Percentiles rank a stretch among this genome's conserved stretches.
These are phyloP conservation scores for Fusarium brachygibbosum DNA, from an alignment of 2,329 filamentous ascomycete species.

Conservation along the genomic window DNA sequence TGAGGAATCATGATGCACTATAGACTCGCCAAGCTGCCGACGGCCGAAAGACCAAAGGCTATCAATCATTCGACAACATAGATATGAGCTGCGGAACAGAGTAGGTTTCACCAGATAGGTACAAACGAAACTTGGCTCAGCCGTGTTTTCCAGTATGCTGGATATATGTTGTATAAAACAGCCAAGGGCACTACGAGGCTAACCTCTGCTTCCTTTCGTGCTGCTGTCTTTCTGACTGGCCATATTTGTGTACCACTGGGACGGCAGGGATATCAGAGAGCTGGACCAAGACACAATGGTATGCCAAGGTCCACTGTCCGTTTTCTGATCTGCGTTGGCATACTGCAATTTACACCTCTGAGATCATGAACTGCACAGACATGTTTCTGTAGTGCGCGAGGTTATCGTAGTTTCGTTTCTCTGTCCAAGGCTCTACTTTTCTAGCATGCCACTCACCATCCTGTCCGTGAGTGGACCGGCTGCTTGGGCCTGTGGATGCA, in stretches of 20 bases:
- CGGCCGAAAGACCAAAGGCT: not conserved
- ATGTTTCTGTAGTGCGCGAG: conserved; percentile 5
- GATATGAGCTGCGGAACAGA: not conserved
- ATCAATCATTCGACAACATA: not conserved
- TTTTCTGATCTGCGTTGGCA: not conserved
- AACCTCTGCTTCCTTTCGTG: not conserved
- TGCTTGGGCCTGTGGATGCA: conserved; percentile 32
- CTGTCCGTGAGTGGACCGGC: conserved; percentile 26
- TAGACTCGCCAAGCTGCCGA: not conserved
- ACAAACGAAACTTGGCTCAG: not conserved
- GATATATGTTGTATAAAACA: not conserved
- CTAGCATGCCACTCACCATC: conserved; percentile 15
- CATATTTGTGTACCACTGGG: conserved; percentile 1
- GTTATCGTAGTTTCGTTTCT: conserved; percentile 9
- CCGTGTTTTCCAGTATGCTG: not conserved
- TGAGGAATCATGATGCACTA: not conserved
- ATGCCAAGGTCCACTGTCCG: not conserved
- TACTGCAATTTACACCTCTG: not conserved
- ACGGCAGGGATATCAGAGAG: conserved; percentile 1
- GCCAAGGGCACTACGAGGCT: not conserved
- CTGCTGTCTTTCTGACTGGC: not conserved
- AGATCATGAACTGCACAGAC: not conserved
- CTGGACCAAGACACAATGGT: not conserved
- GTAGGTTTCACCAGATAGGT: not conserved
- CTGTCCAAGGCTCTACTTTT: conserved; percentile 11